Evolutionary conservation across 192 early-diverging fungal genomes (phyloP).

Genomic region (Backusella psychrophila): DNA sequence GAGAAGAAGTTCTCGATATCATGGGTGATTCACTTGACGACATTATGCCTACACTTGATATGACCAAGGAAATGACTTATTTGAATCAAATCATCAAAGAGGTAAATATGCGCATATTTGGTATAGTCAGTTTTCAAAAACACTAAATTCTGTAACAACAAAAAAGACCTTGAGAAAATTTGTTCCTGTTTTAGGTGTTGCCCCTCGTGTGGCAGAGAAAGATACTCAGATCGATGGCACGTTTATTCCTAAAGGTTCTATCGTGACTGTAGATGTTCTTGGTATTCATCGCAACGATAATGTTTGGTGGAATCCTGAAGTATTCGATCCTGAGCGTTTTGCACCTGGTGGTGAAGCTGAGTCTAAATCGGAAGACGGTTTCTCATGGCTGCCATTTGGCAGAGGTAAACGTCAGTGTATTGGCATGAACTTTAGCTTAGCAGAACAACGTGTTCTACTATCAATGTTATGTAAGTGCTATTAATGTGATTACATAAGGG

Average conservation of each 20-base stretch:
- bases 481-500: not conserved
- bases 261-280: constrained; percentile 13
- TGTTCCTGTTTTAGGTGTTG: not conserved
- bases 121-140: not conserved
- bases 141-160: not conserved
- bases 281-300: constrained; percentile 14
- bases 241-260: constrained; percentile 27
- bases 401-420: constrained; percentile 57
- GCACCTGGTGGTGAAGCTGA: constrained; percentile 10
- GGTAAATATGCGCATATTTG: constrained; percentile 1
- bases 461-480: constrained; percentile 45
- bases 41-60: constrained; percentile 46
- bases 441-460: constrained; percentile 55
- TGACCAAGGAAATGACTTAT: constrained; percentile 50
- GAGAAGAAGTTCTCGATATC: constrained; percentile 48
- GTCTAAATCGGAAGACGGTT: not conserved
- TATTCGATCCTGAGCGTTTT: constrained; percentile 54
- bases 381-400: constrained; percentile 56
- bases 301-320: constrained; percentile 39
- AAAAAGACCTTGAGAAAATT: constrained; percentile 20
- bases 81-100: constrained; percentile 53
- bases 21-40: constrained; percentile 53
- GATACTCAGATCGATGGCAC: constrained; percentile 19
- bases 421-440: constrained; percentile 62
- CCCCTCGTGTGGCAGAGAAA: constrained; percentile 14